Evolutionary conservation across 768 basidiomycete species (phyloP).

Genomic region (Calocera viscosa): DNA sequence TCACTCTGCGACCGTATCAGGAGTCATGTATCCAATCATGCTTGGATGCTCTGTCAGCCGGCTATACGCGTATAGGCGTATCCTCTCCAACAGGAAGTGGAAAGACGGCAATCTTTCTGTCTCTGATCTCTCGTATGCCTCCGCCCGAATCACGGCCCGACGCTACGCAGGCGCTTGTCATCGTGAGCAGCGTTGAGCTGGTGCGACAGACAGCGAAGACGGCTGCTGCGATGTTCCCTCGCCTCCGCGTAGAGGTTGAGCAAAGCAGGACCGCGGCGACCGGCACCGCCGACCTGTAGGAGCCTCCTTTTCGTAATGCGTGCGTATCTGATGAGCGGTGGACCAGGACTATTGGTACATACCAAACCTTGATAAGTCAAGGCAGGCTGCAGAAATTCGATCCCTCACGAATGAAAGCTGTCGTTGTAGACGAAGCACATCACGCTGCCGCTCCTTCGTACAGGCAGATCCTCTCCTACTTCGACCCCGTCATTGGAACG

Average conservation of each 20-base stretch:
- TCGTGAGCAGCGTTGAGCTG: constrained; percentile 83
- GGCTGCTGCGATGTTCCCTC: constrained; percentile 50
- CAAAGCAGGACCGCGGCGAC: constrained; percentile 83
- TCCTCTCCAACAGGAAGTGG: constrained; percentile 74
- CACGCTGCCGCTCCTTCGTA: constrained; percentile 89
- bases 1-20: constrained; percentile 63
- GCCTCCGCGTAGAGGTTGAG: constrained; percentile 80
- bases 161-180: constrained; percentile 55
- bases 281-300: constrained; percentile 76
- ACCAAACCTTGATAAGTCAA: constrained; percentile 63
- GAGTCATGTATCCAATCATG: constrained; percentile 67
- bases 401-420: constrained; percentile 49
- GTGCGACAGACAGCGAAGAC: constrained; percentile 75
- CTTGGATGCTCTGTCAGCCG: constrained; percentile 50
- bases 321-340: background rate
- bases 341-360: constrained; percentile 71
- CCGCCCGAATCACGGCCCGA: constrained; percentile 33
- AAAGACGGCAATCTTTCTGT: constrained; percentile 87
- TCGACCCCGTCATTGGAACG: constrained; percentile 37
- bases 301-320: constrained; percentile 10
- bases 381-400: constrained; percentile 64
- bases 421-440: constrained; percentile 89
- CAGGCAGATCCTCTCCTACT: constrained; percentile 69
- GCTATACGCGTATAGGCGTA: constrained; percentile 66
- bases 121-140: constrained; percentile 54